Percentiles rank a stretch among this genome's conserved stretches.
phyloP scores from a whole-genome alignment of 2,329 filamentous ascomycete species.

The Penicillium sp. region DNA sequence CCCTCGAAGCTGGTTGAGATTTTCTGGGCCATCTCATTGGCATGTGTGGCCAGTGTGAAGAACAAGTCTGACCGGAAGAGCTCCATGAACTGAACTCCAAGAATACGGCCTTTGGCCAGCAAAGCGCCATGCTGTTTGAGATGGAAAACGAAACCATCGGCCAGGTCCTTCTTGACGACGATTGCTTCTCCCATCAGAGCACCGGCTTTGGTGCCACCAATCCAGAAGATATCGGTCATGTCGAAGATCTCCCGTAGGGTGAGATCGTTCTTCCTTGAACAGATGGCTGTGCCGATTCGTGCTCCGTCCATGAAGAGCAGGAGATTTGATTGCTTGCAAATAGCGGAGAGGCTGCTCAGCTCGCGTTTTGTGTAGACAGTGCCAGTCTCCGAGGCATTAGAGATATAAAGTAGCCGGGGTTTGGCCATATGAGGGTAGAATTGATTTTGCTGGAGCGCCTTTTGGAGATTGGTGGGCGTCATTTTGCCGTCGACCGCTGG shows the following conservation, averaged over 20 bases:
- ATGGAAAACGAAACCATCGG: conserved; percentile 44
- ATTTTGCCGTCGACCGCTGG: conserved; percentile 42
- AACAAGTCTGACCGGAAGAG: conserved; percentile 42
- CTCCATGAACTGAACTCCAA: conserved; percentile 45
- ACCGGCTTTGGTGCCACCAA: conserved; percentile 47
- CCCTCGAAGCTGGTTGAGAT: conserved; percentile 39
- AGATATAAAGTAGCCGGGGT: conserved; percentile 46
- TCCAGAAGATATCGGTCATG: conserved; percentile 48
- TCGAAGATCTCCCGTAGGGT: conserved; percentile 40
- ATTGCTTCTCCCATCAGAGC: conserved; percentile 46
- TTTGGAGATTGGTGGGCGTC: conserved; percentile 37
- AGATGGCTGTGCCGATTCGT: conserved; percentile 39
- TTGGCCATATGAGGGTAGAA: conserved; percentile 48
- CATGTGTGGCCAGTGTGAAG: conserved; percentile 41
- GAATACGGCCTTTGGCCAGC: conserved; percentile 43
- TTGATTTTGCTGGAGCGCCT: conserved; percentile 42
- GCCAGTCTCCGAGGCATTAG: conserved; percentile 46
- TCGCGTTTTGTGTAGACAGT: conserved; percentile 43
- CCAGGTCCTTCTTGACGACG: conserved; percentile 40
- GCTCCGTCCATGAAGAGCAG: conserved; percentile 45
- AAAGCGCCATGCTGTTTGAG: conserved; percentile 47
- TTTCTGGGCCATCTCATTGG: conserved; percentile 39
- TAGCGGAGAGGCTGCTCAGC: conserved; percentile 35
- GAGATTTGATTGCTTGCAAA: conserved; percentile 38
- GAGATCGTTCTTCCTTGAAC: conserved; percentile 39